These are phyloP conservation scores for Yamadazyma epiphylla DNA, from an alignment of 1,139 yeast species.

Conservation along the genomic window DNA sequence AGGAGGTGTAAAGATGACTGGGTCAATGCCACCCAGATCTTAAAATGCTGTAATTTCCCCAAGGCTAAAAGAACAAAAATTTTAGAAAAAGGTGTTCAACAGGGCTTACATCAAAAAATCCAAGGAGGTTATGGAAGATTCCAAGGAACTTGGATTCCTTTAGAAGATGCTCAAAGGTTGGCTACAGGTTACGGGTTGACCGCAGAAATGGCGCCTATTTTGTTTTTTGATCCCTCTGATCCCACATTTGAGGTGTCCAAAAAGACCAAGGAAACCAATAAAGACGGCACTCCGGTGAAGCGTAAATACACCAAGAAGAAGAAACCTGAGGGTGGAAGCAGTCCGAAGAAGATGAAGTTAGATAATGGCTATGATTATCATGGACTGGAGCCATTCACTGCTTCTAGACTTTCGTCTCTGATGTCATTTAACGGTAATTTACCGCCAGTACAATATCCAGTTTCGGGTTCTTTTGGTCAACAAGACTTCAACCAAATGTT, in stretches of 20 bases:
- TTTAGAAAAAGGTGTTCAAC: slow-evolving; percentile 86
- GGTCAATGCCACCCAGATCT: slow-evolving; percentile 97
- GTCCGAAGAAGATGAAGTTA: slow-evolving; percentile 32
- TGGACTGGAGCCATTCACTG: background rate
- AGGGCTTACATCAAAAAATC: slow-evolving; percentile 83
- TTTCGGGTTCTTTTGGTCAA: slow-evolving; percentile 18
- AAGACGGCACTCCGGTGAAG: slow-evolving; percentile 44
- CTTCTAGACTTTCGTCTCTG: slow-evolving; percentile 1
- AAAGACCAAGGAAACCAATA: slow-evolving; percentile 41
- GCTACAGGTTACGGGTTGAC: slow-evolving; percentile 53
- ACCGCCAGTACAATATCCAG: slow-evolving; percentile 10
- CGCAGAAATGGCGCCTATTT: slow-evolving; percentile 53
- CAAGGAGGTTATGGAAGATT: slow-evolving; percentile 98
- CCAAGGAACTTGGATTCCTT: slow-evolving; percentile 97
- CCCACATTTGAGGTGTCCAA: slow-evolving; percentile 45
- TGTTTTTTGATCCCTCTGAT: slow-evolving; percentile 46
- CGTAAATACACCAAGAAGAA: slow-evolving; percentile 41
- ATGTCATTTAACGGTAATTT: slow-evolving; percentile 3
- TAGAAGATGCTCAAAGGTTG: slow-evolving; percentile 52
- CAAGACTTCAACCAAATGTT: slow-evolving; percentile 17
- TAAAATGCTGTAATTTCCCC: slow-evolving; percentile 92
- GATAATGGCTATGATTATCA: slow-evolving; percentile 10
- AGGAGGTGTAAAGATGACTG: slow-evolving; percentile 86
- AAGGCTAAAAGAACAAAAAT: slow-evolving; percentile 91
- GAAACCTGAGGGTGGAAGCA: slow-evolving; percentile 29